Base-by-base conservation (phyloP, 306 rosid genomes). In the Cucurbita pepo region DNA sequence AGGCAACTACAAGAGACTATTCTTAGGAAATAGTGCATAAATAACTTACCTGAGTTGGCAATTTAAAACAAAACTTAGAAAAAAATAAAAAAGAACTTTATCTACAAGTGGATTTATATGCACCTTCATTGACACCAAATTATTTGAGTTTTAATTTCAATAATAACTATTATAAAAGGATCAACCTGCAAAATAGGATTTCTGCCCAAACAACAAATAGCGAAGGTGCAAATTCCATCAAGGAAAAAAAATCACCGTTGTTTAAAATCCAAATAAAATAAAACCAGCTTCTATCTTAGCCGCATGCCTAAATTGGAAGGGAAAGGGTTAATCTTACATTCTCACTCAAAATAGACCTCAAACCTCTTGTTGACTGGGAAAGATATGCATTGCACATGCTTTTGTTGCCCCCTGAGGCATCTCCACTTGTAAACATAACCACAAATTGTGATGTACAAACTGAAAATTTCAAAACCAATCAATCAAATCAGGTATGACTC, bases 401-500 rank as follows among this genome's bases (percentile, higher is more conserved):
- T 70, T 82, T 89, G 77, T 84, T 78, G 73, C 80, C 76, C 70
- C 85, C 85, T 30, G 75, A 66, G 60, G 88, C 81, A 56, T 79
- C 86, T 51, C 80, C 79, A 48, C 91, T 85, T 36, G 87, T 89
- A 80, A 95, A 91, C 95, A 95, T 86, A 79, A 84, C 96, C 85
- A 91, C 97, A 82, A 89, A 91, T 81, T 86, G 90, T 47, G 92
- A 79, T 70, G 95, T 85, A 77, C 95, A 86, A 72, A 95, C 99
- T 95, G 78, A 8, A 72, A 77, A 44, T 30, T 16, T 50, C 58
- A 48, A 69, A 69, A 69, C 7, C 40, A 69, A 38, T 38, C 63
- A 40, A 55, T 40, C 53, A 72, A 56, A 19, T 54, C 64, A 40
- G 53, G 50, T 72, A 76, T 54, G 70, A 74, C 64, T 45, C 38